These are phyloP conservation scores for Herpotrichia juniperi DNA, from an alignment of 2,329 filamentous ascomycete species.

Conservation along the genomic window DNA sequence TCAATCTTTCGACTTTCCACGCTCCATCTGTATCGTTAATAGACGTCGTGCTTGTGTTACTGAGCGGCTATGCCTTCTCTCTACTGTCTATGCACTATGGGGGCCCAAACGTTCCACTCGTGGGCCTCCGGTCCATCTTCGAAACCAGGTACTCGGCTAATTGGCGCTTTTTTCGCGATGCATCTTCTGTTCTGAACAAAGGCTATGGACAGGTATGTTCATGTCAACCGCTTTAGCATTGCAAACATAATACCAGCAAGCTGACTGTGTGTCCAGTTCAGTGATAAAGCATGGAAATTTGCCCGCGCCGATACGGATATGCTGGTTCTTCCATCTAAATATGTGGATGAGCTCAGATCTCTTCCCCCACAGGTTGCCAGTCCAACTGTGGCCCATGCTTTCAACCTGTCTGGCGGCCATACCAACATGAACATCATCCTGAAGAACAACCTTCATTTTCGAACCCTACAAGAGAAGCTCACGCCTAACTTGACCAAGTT, in stretches of 20 bases:
- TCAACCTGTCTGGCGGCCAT: constrained; percentile 6
- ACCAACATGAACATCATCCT: constrained; percentile 14
- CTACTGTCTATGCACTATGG: not conserved
- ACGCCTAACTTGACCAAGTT: constrained; percentile 9
- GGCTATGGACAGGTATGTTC: constrained; percentile 6
- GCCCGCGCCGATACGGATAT: constrained; percentile 9
- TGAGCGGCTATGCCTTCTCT: not conserved
- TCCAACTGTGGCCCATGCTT: constrained; percentile 7
- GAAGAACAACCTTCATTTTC: constrained; percentile 10
- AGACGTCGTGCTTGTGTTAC: no score
- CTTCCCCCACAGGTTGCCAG: constrained; percentile 2
- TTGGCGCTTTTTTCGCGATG: constrained; percentile 11
- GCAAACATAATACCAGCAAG: not conserved
- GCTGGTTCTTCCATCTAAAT: constrained; percentile 11
- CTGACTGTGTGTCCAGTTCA: not conserved
- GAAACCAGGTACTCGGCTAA: constrained; percentile 1
- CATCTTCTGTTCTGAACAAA: constrained; percentile 3
- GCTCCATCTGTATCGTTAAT: no score
- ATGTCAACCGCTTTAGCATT: not conserved
- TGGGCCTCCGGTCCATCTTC: constrained; percentile 1
- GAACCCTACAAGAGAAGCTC: constrained; percentile 9
- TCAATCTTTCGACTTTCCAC: no score
- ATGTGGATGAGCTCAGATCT: constrained; percentile 7
- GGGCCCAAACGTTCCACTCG: constrained; percentile 4
- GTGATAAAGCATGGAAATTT: constrained; percentile 6